Evolutionary conservation across 176 grass and related monocot genomes (phyloP).

Genomic region (Aegilops umbellulata): DNA sequence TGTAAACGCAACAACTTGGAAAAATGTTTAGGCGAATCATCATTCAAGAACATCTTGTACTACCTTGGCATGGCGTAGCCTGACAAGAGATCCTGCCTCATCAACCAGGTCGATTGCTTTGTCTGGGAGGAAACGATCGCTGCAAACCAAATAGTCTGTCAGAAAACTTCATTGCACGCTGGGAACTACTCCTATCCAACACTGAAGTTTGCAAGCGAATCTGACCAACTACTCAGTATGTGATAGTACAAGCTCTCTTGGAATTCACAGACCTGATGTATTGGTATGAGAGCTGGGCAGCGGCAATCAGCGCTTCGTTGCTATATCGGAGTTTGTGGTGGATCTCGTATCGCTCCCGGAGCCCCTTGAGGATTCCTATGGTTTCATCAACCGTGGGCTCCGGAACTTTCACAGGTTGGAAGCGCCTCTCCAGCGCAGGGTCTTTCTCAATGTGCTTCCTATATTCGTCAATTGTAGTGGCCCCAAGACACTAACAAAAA

Average conservation of each 20-base stretch:
- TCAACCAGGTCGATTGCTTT: conserved; percentile 96
- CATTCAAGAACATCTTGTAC: not conserved
- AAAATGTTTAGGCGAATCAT: not conserved
- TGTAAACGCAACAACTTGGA: not conserved
- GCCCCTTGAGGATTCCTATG: conserved; percentile 82
- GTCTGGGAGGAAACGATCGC: conserved; percentile 88
- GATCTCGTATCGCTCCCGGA: conserved; percentile 86
- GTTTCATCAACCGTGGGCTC: conserved; percentile 91
- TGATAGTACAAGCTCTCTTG: too few relatives aligned
- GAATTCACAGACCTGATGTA: conserved; percentile 67
- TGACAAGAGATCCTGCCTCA: conserved; percentile 84
- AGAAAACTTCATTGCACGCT: not conserved
- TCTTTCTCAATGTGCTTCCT: conserved; percentile 96
- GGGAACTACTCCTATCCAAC: not conserved
- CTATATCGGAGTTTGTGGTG: conserved; percentile 93
- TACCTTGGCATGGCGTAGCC: conserved; percentile 85
- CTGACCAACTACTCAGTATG: too few relatives aligned
- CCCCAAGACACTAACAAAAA: conserved; percentile 67
- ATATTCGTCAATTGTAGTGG: conserved; percentile 92
- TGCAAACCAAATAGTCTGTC: conserved; percentile 31
- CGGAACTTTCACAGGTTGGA: conserved; percentile 92
- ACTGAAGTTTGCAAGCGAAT: not conserved
- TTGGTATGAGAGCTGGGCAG: conserved; percentile 78
- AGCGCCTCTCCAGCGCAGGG: conserved; percentile 85
- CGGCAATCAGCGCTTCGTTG: conserved; percentile 69